A percentile compares a stretch with the other conserved stretches of the same genome.
phyloP scores from a whole-genome alignment of 495 filamentous ascomycete species.

The Aspergillus kassunensis region DNA sequence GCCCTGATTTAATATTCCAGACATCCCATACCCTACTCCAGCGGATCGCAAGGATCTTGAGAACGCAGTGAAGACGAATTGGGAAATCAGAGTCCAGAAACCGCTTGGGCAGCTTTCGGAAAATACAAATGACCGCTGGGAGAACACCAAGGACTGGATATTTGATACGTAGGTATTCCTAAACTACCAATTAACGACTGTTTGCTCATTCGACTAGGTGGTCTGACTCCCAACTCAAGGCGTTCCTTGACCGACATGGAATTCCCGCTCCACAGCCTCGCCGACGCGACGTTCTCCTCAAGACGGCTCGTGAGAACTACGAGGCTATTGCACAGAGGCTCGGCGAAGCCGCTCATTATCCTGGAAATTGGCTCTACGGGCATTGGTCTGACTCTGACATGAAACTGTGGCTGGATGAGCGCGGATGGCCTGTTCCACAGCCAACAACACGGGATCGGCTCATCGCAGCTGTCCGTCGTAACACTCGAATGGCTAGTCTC shows the following conservation, averaged over 20 bases:
- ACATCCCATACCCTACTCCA: constrained; percentile 78
- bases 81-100: constrained; percentile 66
- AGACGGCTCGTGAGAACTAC: constrained; percentile 75
- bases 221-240: constrained; percentile 83
- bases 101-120: constrained; percentile 74
- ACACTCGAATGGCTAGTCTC: constrained; percentile 73
- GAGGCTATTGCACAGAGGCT: constrained; percentile 76
- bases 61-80: constrained; percentile 81
- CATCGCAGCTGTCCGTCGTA: constrained; percentile 84
- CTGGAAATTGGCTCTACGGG: constrained; percentile 93
- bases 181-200: background rate
- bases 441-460: constrained; percentile 82
- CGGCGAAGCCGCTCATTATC: constrained; percentile 76
- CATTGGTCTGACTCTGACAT: constrained; percentile 77
- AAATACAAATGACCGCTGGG: constrained; percentile 62
- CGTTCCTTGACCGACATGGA: constrained; percentile 83
- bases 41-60: constrained; percentile 86
- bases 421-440: constrained; percentile 84
- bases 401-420: constrained; percentile 83
- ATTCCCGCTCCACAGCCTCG: constrained; percentile 79
- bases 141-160: constrained; percentile 81
- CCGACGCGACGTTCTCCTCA: constrained; percentile 76
- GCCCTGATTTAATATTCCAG: too few species aligned
- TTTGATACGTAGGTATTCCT: constrained; percentile 73
- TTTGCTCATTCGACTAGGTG: constrained; percentile 49